phyloP scores from a whole-genome alignment of 805 yeast species.

The Citeromyces nyonsensis region DNA sequence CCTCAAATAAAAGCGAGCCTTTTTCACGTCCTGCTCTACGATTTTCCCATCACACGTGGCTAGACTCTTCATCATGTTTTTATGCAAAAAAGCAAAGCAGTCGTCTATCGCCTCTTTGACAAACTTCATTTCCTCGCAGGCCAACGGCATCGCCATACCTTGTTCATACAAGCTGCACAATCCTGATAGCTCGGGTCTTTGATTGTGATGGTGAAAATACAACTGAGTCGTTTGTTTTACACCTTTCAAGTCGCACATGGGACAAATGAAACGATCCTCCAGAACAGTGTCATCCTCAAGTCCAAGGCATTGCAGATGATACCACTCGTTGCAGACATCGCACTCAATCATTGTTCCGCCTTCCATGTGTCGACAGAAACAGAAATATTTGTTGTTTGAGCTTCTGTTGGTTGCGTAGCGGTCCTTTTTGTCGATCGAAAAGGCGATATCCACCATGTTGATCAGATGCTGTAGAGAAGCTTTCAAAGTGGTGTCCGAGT shows the following conservation, averaged over 20 bases:
- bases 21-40: slow-evolving; percentile 9
- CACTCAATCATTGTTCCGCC: slow-evolving; percentile 55
- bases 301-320: slow-evolving; percentile 43
- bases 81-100: neutral
- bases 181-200: slow-evolving; percentile 5
- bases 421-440: neutral
- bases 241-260: slow-evolving; percentile 28
- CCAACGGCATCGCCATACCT: neutral
- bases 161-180: slow-evolving; percentile 1
- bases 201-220: slow-evolving; percentile 4
- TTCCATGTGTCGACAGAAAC: slow-evolving; percentile 49
- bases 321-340: slow-evolving; percentile 61
- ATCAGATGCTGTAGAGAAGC: neutral
- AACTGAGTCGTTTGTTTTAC: slow-evolving; percentile 7
- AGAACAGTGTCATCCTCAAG: slow-evolving; percentile 8
- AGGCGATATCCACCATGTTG: neutral
- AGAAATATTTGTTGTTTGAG: slow-evolving; percentile 17
- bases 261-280: slow-evolving; percentile 30
- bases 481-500: neutral
- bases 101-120: neutral
- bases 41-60: slow-evolving; percentile 7
- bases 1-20: slow-evolving; percentile 25
- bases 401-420: neutral
- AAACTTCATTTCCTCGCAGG: neutral
- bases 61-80: slow-evolving; percentile 2